Percentiles rank a stretch among this genome's conserved stretches.
Conservation (phyloP, 2,329 filamentous ascomycete species). For the Penicillium sp. region DNA sequence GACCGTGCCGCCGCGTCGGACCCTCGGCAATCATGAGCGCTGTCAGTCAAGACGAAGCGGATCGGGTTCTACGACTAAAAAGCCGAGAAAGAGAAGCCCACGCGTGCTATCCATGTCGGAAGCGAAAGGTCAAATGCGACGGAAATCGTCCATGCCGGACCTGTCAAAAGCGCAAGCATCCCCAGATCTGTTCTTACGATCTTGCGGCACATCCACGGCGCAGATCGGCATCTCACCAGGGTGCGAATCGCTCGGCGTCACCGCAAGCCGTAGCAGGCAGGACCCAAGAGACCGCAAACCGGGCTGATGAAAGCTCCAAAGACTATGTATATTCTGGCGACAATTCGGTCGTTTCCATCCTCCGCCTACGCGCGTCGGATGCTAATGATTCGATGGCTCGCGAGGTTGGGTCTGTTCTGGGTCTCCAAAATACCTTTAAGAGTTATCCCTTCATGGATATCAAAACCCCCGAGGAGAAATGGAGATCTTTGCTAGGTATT, state of each 20-base stretch:
- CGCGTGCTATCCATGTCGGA: conserved; percentile 37
- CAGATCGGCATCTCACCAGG: conserved; percentile 3
- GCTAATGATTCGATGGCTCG: conserved; percentile 27
- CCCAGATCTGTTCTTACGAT: conserved; percentile 29
- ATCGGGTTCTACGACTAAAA: conserved; percentile 28
- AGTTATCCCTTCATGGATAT: conserved; percentile 33
- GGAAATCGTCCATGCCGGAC: conserved; percentile 29
- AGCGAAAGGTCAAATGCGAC: conserved; percentile 40
- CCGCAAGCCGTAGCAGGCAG: not conserved
- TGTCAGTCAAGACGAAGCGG: conserved; percentile 27
- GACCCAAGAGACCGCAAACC: not conserved
- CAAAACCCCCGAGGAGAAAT: conserved; percentile 26
- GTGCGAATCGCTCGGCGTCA: conserved; percentile 1
- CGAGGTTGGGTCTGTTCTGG: conserved; percentile 31
- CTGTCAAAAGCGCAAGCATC: conserved; percentile 28
- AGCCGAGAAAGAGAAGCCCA: conserved; percentile 30
- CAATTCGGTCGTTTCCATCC: conserved; percentile 32
- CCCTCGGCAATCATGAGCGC: conserved; percentile 15
- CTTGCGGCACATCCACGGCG: not conserved
- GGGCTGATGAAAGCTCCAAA: conserved; percentile 8
- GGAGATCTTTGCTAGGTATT: conserved; percentile 25
- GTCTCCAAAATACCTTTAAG: conserved; percentile 31
- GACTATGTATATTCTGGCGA: conserved; percentile 32
- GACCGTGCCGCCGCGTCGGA: not conserved
- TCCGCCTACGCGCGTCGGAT: conserved; percentile 28